These are phyloP conservation scores for Hyphodiscus hymeniophilus DNA, from an alignment of 495 filamentous ascomycete species.

Conservation along the genomic window DNA sequence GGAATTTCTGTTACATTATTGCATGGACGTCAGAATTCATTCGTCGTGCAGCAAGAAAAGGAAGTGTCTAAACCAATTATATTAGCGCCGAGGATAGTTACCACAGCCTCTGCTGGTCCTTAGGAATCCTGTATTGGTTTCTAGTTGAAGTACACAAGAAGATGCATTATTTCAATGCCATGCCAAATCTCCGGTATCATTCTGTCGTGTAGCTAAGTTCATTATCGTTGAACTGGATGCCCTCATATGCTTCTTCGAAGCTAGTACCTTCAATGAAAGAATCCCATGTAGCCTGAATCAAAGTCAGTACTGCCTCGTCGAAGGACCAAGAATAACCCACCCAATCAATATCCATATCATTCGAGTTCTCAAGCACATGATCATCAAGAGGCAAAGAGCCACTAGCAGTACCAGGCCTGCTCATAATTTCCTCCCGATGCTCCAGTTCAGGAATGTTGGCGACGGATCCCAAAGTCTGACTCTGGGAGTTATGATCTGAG, in stretches of 20 bases:
- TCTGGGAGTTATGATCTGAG: background rate
- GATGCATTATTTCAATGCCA: no score
- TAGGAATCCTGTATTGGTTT: no score
- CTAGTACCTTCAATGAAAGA: conserved; percentile 17
- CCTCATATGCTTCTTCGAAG: conserved; percentile 12
- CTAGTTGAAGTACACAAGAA: no score
- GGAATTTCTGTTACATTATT: no score
- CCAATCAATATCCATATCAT: conserved; percentile 12
- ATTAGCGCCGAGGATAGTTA: no score
- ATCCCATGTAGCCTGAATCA: conserved; percentile 13
- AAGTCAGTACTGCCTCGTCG: background rate
- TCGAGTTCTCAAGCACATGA: background rate
- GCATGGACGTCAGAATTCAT: no score
- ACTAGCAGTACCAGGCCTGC: background rate
- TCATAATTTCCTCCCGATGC: no score
- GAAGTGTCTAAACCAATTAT: no score
- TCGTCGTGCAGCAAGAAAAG: no score
- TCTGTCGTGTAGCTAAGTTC: no score
- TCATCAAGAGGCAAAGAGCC: background rate
- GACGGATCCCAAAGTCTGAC: background rate
- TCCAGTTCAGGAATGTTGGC: background rate
- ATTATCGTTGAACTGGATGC: background rate
- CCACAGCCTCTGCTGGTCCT: no score
- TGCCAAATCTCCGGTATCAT: no score
- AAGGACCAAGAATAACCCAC: background rate